Conservation (phyloP, 495 filamentous ascomycete genomes). For the Schizothecium vesticola region DNA sequence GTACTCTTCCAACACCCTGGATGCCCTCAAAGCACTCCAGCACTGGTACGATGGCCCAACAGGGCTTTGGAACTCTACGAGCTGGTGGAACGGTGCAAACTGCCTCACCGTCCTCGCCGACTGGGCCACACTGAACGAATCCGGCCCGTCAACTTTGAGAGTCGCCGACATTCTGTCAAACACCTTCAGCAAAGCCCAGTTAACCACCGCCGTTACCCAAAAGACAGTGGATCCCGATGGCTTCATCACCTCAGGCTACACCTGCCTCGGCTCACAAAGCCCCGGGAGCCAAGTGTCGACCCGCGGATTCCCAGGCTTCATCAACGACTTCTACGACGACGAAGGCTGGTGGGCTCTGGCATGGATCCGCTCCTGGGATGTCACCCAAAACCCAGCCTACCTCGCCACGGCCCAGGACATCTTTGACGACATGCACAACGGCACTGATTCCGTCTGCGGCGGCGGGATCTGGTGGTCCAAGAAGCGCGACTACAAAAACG, state of each 20-base stretch:
- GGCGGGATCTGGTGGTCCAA: constrained; percentile 71
- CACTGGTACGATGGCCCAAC: constrained; percentile 56
- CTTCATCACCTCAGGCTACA: constrained; percentile 30
- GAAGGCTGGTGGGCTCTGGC: constrained; percentile 70
- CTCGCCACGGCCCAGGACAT: constrained; percentile 54
- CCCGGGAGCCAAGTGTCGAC: constrained; percentile 11
- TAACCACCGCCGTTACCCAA: constrained; percentile 19
- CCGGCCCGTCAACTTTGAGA: constrained; percentile 24
- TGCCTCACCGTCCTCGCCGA: constrained; percentile 59
- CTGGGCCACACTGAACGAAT: constrained; percentile 42
- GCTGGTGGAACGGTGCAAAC: constrained; percentile 78
- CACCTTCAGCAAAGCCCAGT: constrained; percentile 40
- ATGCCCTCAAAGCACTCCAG: constrained; percentile 50
- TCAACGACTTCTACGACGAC: constrained; percentile 66
- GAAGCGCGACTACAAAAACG: constrained; percentile 53
- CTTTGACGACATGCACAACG: constrained; percentile 56
- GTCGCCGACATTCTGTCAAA: constrained; percentile 37
- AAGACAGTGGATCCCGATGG: constrained; percentile 31
- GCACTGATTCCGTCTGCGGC: constrained; percentile 50
- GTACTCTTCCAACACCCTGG: constrained; percentile 38
- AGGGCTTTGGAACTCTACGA: constrained; percentile 60
- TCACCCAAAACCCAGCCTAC: constrained; percentile 49
- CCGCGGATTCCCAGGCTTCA: constrained; percentile 43
- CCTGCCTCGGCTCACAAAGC: constrained; percentile 9
- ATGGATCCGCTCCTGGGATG: constrained; percentile 60